Evolutionary conservation across 176 grass and related monocot species (phyloP).

Genomic region (Rhynchospora pubera): DNA sequence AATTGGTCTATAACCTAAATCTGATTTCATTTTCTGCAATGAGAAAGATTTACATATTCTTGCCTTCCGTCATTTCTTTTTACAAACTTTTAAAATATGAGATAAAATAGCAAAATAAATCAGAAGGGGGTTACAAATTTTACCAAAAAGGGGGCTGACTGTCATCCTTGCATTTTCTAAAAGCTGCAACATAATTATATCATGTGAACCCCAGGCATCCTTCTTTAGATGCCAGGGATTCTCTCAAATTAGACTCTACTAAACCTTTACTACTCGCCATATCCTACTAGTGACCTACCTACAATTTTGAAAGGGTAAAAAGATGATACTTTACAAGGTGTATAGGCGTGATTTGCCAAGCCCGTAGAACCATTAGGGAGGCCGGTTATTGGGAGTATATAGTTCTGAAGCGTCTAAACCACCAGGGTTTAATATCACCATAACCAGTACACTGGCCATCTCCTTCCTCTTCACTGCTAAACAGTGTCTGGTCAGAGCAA

Average conservation of each 20-base stretch:
- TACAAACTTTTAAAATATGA: constrained; percentile 9
- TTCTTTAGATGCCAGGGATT: constrained; percentile 62
- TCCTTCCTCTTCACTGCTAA: constrained; percentile 89
- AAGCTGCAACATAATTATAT: constrained; percentile 15
- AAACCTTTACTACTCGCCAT: constrained; percentile 14
- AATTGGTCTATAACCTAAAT: background rate
- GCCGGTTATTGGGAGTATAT: constrained; percentile 29
- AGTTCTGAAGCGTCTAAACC: constrained; percentile 48
- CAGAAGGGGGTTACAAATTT: background rate
- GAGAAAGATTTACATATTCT: constrained; percentile 11
- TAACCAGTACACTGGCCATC: constrained; percentile 89
- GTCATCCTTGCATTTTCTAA: constrained; percentile 15
- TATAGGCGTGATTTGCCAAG: background rate
- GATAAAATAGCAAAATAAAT: constrained; percentile 8
- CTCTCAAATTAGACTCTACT: constrained; percentile 41
- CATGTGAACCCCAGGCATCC: constrained; percentile 39
- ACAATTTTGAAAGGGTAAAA: constrained; percentile 39
- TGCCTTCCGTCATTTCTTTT: constrained; percentile 6
- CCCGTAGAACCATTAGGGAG: background rate
- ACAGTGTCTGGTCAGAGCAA: constrained; percentile 96
- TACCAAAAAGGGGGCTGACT: constrained; percentile 1
- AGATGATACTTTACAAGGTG: constrained; percentile 29
- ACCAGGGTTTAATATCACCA: constrained; percentile 79
- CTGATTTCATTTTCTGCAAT: constrained; percentile 7
- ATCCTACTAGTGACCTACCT: constrained; percentile 37